Base-by-base conservation (phyloP, 352 stramenopile genomes). In the Halophytophthora batemanensis region DNA sequence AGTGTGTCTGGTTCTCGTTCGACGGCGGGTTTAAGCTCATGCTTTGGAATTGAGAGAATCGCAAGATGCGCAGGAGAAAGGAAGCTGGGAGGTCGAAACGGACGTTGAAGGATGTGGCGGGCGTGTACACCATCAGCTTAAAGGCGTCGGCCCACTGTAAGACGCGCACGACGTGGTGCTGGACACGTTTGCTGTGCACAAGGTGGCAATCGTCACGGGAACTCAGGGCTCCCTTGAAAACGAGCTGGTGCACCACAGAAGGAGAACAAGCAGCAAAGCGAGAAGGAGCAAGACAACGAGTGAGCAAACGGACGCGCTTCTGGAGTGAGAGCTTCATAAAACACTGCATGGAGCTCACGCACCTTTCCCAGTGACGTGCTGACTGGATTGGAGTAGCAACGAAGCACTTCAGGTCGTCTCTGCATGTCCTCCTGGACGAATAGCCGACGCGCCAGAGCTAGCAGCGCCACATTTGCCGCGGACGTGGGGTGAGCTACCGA, bases 361-460 rank as follows among this genome's bases (percentile, higher is more conserved):
- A 79, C 71, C 63, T 73, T 73, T 22, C 71, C 71, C n/a, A 79
- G 42, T 12, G 66, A 77, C 0, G 71, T 77, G n/a, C 59, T 36
- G 4, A 56, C 23, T 14, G 66, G 51, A 42, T 69, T 53, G 17
- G 29, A 50, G 31, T 63, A 66, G 22, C 51, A 69, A 3, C 19
- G 37, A 18, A 55, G 34, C 2, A 39, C 29, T 14, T 37, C n/a
- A 39, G 42, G 38, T 13, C 2, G 6, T 13, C 38, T 25, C 1
- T 35, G 10, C 8, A 14, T 1, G 17, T 46, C 35, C 35, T 56
- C 58, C 12, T 45, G 15, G 15, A 61, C 52, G n/a, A 40, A 18
- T 3, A 69, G n/a, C 6, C 61, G 45, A 4, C 48, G 36, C 18
- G 49, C 49, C 13, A 73, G 44, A 13, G 56, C 49, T 13, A 66